A percentile compares a stretch with the other conserved stretches of the same genome.
Conservation (phyloP, 768 basidiomycete genomes). For the Symmetrospora coprosmae region DNA sequence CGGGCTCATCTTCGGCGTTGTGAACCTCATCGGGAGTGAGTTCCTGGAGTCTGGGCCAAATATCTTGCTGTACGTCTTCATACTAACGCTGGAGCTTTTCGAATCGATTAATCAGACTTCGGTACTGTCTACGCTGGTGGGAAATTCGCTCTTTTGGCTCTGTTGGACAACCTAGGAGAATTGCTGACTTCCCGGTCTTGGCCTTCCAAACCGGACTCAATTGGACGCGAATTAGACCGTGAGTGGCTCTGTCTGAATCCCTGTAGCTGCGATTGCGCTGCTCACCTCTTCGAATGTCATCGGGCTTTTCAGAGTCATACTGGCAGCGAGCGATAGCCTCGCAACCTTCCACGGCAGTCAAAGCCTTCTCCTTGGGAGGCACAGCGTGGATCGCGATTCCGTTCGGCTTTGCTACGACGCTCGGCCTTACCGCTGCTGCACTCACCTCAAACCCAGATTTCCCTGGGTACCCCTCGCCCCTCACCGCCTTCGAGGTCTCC, state of each 20-base stretch:
- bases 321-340: constrained; percentile 63
- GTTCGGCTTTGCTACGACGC: constrained; percentile 64
- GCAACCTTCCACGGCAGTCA: constrained; percentile 67
- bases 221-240: too few relatives aligned
- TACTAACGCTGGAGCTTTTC: not conserved
- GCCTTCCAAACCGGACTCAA: too few relatives aligned
- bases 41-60: not conserved
- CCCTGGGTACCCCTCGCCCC: constrained; percentile 29
- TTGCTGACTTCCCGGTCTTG: too few relatives aligned
- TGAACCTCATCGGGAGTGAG: constrained; percentile 50
- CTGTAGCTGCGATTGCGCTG: too few relatives aligned
- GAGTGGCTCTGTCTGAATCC: too few relatives aligned
- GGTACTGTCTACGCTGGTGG: constrained; percentile 42
- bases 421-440: constrained; percentile 77
- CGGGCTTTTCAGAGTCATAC: too few relatives aligned
- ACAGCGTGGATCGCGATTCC: constrained; percentile 83
- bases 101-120: constrained; percentile 42
- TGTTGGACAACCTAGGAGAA: not conserved
- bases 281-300: too few relatives aligned
- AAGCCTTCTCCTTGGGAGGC: constrained; percentile 78
- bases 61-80: not conserved
- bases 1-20: constrained; percentile 60
- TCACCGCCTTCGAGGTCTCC: constrained; percentile 54
- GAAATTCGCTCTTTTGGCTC: constrained; percentile 19
- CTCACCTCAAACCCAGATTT: constrained; percentile 42